Percentiles rank a stretch among this genome's conserved stretches.
These are phyloP conservation scores for Paraconiothyrium sp. DNA, from an alignment of 2,329 filamentous ascomycete genomes.

Conservation along the genomic window DNA sequence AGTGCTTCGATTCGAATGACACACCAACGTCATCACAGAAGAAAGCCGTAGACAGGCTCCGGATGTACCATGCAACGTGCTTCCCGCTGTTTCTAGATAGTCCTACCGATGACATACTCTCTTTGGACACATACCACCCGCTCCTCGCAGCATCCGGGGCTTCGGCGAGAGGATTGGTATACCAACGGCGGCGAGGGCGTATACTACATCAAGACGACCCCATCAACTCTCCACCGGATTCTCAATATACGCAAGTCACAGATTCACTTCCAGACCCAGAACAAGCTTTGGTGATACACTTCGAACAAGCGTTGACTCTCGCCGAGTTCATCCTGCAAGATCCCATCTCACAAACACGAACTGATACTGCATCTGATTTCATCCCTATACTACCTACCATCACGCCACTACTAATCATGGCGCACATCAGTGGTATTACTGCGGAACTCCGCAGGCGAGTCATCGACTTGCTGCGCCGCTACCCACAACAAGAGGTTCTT, in stretches of 20 bases:
- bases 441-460: not conserved
- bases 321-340: constrained; percentile 9
- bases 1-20: not conserved
- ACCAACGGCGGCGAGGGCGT: constrained; percentile 2
- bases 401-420: constrained; percentile 10
- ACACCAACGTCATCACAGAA: constrained; percentile 3
- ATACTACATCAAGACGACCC: not conserved
- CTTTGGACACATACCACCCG: constrained; percentile 7
- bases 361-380: constrained; percentile 1
- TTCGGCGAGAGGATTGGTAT: not conserved
- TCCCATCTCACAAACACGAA: not conserved
- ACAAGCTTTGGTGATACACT: constrained; percentile 1
- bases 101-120: constrained; percentile 6
- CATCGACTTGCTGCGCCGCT: constrained; percentile 6
- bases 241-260: not conserved
- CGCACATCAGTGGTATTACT: constrained; percentile 8
- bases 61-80: constrained; percentile 9
- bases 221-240: not conserved
- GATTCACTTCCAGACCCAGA: not conserved
- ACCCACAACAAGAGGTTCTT: constrained; percentile 8
- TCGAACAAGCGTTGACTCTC: constrained; percentile 9
- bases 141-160: not conserved
- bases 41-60: constrained; percentile 9
- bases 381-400: constrained; percentile 8
- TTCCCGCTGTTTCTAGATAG: constrained; percentile 11